phyloP scores from a whole-genome alignment of 192 early-diverging fungal species.

The Umbelopsis isabellina region DNA sequence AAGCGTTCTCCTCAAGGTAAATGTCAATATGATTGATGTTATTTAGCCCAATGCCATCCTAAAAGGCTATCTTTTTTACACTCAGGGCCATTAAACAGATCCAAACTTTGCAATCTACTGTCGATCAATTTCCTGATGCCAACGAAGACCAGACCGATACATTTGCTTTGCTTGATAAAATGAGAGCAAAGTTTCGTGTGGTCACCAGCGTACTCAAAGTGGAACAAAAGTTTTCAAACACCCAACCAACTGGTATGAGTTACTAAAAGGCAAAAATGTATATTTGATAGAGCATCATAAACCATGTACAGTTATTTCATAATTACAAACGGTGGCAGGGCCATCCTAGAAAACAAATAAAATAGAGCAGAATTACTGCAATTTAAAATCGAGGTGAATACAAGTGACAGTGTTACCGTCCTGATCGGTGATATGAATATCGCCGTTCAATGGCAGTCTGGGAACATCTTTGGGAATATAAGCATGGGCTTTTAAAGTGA shows the following conservation, averaged over 20 bases:
- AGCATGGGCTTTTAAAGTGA: conserved; percentile 34
- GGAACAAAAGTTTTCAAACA: conserved; percentile 33
- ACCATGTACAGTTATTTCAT: conserved; percentile 21
- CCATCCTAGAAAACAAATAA: background rate
- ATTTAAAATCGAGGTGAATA: conserved; percentile 39
- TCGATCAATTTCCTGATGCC: conserved; percentile 50
- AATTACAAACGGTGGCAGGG: conserved; percentile 4
- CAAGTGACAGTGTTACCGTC: conserved; percentile 40
- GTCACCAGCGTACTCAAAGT: conserved; percentile 48
- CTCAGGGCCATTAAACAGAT: conserved; percentile 53
- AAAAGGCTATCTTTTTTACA: background rate
- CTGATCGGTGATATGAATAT: conserved; percentile 39
- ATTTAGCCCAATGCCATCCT: background rate
- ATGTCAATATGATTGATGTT: background rate
- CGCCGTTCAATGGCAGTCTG: conserved; percentile 34
- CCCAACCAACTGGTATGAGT: conserved; percentile 25
- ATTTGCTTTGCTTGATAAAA: conserved; percentile 50
- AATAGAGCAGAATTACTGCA: conserved; percentile 24
- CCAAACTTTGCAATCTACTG: conserved; percentile 41
- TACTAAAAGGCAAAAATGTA: conserved; percentile 23
- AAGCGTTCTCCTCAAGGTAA: conserved; percentile 50
- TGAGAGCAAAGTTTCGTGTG: conserved; percentile 57
- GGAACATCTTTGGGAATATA: conserved; percentile 41
- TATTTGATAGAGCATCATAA: background rate
- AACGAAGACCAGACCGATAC: conserved; percentile 55